Evolutionary conservation across 306 rosid genomes (phyloP).

Genomic region (Vicia villosa): DNA sequence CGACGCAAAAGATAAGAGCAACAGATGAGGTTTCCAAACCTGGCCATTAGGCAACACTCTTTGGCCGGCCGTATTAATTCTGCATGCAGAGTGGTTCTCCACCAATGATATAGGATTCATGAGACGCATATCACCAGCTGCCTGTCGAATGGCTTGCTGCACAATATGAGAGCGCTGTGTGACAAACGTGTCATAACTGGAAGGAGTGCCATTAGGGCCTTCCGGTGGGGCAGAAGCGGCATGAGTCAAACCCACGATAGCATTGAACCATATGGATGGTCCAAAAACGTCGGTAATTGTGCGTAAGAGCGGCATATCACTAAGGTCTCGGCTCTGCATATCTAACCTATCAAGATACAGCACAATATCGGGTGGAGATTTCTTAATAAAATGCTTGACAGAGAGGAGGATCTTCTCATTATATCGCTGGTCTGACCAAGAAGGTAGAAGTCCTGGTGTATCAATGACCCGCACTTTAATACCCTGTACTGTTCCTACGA

Average conservation of each 20-base stretch:
- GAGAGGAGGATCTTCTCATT: conserved; percentile 88
- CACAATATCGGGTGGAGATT: conserved; percentile 95
- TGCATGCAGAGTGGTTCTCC: conserved; percentile 94
- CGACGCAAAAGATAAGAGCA: conserved; percentile 93
- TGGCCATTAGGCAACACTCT: conserved; percentile 98
- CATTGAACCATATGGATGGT: conserved; percentile 95
- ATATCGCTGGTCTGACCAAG: conserved; percentile 80
- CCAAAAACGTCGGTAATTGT: conserved; percentile 91
- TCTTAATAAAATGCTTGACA: conserved; percentile 78
- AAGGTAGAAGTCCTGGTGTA: conserved; percentile 94
- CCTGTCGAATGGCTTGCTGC: conserved; percentile 99
- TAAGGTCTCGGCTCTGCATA: conserved; percentile 85
- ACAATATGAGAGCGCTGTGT: conserved; percentile 96
- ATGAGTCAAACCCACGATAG: conserved; percentile 93
- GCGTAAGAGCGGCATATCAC: conserved; percentile 93
- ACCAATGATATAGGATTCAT: conserved; percentile 97
- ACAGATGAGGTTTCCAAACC: conserved; percentile 96
- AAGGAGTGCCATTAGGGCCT: conserved; percentile 89
- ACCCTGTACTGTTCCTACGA: conserved; percentile 94
- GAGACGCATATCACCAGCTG: conserved; percentile 98
- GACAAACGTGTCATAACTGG: conserved; percentile 94
- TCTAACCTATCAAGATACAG: conserved; percentile 93
- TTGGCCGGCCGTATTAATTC: conserved; percentile 93
- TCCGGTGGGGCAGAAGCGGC: conserved; percentile 99
- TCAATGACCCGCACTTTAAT: conserved; percentile 92